Evolutionary conservation across 1,139 yeast species (phyloP).

Genomic region (Meyerozyma carpophila): DNA sequence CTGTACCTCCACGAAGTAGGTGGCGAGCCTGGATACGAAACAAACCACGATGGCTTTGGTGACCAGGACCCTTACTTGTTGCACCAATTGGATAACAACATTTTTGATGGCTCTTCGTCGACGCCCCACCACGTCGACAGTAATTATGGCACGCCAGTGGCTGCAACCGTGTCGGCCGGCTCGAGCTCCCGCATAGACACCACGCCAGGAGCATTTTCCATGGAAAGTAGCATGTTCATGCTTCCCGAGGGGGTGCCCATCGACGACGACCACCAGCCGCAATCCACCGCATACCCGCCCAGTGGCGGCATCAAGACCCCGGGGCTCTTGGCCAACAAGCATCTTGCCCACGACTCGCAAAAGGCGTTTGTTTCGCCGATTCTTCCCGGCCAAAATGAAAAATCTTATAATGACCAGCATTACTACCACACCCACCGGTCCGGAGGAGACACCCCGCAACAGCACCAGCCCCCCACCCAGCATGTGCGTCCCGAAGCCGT

Average conservation of each 20-base stretch:
- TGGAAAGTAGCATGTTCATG: conserved; percentile 8
- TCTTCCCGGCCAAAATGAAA: conserved; percentile 41
- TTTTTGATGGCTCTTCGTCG: background rate
- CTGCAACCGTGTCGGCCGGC: background rate
- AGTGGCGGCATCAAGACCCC: conserved; percentile 13
- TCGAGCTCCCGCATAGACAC: background rate
- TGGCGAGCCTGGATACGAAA: background rate
- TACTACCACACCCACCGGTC: conserved; percentile 30
- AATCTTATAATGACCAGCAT: conserved; percentile 40
- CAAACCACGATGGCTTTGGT: background rate
- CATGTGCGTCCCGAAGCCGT: conserved; percentile 45
- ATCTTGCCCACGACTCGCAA: background rate
- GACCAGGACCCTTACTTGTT: conserved; percentile 7
- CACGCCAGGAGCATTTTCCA: conserved; percentile 3
- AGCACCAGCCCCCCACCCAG: conserved; percentile 16
- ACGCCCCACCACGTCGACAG: background rate
- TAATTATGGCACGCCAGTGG: background rate
- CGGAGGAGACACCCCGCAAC: conserved; percentile 3
- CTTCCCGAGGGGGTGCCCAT: conserved; percentile 8
- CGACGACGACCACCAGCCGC: conserved; percentile 1
- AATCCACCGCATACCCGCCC: conserved; percentile 12
- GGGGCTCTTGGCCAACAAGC: conserved; percentile 6
- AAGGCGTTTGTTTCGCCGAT: conserved; percentile 31
- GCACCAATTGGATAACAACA: conserved; percentile 4
- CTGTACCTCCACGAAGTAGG: background rate